Evolutionary conservation across 495 filamentous ascomycete species (phyloP).

Genomic region (Oidiodendron maius): DNA sequence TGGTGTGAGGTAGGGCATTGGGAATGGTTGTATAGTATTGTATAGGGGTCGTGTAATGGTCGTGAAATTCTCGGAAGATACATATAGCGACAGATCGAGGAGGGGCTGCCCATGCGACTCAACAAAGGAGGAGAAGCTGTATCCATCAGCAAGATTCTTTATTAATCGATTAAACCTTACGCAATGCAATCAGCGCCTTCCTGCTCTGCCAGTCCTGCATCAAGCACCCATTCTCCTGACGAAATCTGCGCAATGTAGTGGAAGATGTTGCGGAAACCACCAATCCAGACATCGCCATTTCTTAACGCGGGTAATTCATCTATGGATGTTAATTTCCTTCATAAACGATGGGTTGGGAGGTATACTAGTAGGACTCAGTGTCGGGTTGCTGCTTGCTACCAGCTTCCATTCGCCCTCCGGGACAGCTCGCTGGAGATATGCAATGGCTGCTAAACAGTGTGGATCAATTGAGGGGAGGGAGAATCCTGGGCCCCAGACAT

Average conservation of each 20-base stretch:
- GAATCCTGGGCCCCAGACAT: constrained; percentile 90
- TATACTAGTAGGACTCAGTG: constrained; percentile 72
- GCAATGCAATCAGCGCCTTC: constrained; percentile 48
- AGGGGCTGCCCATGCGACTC: constrained; percentile 58
- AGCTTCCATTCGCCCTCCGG: constrained; percentile 63
- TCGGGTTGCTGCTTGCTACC: constrained; percentile 68
- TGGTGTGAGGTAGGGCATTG: constrained; percentile 75
- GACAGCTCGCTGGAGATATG: constrained; percentile 57
- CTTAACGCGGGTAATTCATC: constrained; percentile 70
- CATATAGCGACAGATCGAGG: constrained; percentile 77
- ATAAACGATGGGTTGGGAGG: constrained; percentile 23
- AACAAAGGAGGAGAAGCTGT: constrained; percentile 49
- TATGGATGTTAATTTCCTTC: constrained; percentile 25
- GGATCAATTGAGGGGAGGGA: constrained; percentile 83
- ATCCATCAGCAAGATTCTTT: background rate
- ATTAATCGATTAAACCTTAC: constrained; percentile 27
- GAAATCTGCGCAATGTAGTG: constrained; percentile 56
- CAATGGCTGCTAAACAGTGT: constrained; percentile 74
- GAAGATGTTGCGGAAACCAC: constrained; percentile 70
- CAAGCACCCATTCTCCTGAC: constrained; percentile 47
- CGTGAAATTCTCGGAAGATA: constrained; percentile 80
- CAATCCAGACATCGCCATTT: constrained; percentile 56
- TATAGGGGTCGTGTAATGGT: constrained; percentile 67
- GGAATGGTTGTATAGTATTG: constrained; percentile 70
- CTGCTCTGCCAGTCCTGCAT: constrained; percentile 37